phyloP scores from a whole-genome alignment of 371 early-diverging fungal genomes.

The Rhizopus delemar region DNA sequence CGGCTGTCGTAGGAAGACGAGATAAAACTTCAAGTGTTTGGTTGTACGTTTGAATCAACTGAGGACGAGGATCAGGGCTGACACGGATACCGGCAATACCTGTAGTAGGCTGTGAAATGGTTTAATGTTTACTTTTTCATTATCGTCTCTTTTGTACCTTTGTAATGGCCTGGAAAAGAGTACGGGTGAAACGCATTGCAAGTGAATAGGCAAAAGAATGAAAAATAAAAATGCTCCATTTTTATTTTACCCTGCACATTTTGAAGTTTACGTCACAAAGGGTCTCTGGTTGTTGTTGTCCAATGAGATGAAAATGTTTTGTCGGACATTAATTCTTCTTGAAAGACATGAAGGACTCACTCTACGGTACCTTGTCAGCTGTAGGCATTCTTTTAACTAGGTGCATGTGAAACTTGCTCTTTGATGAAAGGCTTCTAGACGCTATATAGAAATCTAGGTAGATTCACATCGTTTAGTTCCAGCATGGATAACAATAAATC shows the following conservation, averaged over 20 bases:
- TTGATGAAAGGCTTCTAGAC: too few relatives aligned
- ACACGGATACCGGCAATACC: conserved; percentile 85
- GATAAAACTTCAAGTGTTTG: conserved; percentile 69
- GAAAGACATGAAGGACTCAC: too few relatives aligned
- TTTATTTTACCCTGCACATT: background rate
- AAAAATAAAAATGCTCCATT: background rate
- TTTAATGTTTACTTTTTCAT: background rate
- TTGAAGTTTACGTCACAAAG: too few relatives aligned
- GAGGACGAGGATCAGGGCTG: conserved; percentile 84
- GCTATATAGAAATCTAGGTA: too few relatives aligned
- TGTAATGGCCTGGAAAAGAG: conserved; percentile 58
- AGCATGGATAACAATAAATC: too few relatives aligned
- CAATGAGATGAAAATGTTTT: too few relatives aligned
- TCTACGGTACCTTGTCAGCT: too few relatives aligned
- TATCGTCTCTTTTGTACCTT: conserved; percentile 36
- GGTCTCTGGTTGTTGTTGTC: too few relatives aligned
- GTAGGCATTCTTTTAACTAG: too few relatives aligned
- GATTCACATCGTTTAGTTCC: too few relatives aligned
- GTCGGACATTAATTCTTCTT: too few relatives aligned
- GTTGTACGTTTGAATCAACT: conserved; percentile 78
- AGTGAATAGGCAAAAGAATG: background rate
- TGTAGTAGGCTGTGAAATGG: conserved; percentile 60
- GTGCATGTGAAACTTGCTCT: too few relatives aligned
- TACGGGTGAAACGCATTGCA: conserved; percentile 56
- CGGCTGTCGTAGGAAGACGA: conserved; percentile 76